These are phyloP conservation scores for Quercus variabilis DNA, from an alignment of 306 rosid genomes.

Conservation along the genomic window DNA sequence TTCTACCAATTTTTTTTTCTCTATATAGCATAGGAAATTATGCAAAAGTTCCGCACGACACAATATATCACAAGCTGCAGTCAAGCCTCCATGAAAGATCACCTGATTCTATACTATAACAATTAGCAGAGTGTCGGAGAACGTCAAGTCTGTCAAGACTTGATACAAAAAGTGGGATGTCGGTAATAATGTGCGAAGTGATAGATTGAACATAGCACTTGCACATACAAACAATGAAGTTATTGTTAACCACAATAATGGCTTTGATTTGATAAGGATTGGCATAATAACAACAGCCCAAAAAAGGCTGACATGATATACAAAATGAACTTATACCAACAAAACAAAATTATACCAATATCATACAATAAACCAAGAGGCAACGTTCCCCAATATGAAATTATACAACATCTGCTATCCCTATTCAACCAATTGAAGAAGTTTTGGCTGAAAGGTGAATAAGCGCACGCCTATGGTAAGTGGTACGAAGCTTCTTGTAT, in stretches of 20 bases:
- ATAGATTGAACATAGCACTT: not conserved
- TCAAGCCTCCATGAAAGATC: not conserved
- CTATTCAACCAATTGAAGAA: constrained; percentile 28
- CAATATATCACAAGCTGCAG: no score
- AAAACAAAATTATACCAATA: not conserved
- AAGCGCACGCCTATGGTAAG: constrained; percentile 73
- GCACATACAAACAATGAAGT: not conserved
- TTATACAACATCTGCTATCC: constrained; percentile 4
- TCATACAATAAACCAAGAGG: not conserved
- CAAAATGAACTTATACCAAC: not conserved
- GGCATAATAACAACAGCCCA: no score
- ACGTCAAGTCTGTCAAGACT: no score
- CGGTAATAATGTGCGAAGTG: not conserved
- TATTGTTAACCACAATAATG: not conserved
- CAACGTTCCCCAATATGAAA: constrained; percentile 1
- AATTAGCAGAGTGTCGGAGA: not conserved
- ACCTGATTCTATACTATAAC: not conserved
- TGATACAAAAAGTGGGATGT: no score
- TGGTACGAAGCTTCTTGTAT: constrained; percentile 75
- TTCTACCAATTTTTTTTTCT: no score
- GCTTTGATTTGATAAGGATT: not conserved
- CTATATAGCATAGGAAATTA: no score
- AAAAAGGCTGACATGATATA: not conserved
- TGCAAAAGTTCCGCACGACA: no score
- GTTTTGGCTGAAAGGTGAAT: constrained; percentile 80